phyloP scores from a whole-genome alignment of 176 grass and related monocot genomes.

The Oryza meridionalis region DNA sequence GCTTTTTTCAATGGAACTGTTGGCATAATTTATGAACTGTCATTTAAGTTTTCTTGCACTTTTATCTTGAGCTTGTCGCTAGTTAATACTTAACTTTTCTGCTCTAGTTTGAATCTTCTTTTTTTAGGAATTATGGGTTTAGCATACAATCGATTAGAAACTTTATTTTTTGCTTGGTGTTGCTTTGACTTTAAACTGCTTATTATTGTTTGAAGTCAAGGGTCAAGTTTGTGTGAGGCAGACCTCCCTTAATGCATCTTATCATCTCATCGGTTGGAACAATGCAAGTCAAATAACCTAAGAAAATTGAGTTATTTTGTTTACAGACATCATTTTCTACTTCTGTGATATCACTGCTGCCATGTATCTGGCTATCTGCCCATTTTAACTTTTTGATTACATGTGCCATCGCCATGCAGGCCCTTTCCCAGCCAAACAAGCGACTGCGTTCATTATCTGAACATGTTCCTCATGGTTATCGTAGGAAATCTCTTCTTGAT shows the following conservation, averaged over 20 bases:
- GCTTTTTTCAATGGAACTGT: conserved; percentile 14
- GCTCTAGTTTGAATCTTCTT: conserved; percentile 15
- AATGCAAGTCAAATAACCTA: conserved; percentile 9
- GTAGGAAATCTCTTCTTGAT: conserved; percentile 96
- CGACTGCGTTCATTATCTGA: conserved; percentile 73
- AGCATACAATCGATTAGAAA: neutral
- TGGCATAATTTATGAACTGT: neutral
- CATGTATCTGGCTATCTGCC: neutral
- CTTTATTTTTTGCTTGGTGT: neutral
- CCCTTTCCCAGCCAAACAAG: conserved; percentile 84
- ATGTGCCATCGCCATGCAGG: conserved; percentile 47
- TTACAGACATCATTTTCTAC: neutral
- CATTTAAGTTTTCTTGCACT: conserved; percentile 17
- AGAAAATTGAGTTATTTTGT: conserved; percentile 11
- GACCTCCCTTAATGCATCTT: neutral
- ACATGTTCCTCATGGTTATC: conserved; percentile 96
- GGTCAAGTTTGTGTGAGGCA: neutral
- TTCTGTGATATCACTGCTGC: conserved; percentile 19
- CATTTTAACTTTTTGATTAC: conserved; percentile 38
- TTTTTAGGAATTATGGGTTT: neutral
- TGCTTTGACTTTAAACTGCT: conserved; percentile 2
- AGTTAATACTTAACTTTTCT: conserved; percentile 37
- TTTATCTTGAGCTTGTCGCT: conserved; percentile 27
- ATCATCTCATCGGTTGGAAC: conserved; percentile 16
- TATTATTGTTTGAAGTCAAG: neutral